Conservation (phyloP, 495 filamentous ascomycete species). For the Penicillium samsonianum region DNA sequence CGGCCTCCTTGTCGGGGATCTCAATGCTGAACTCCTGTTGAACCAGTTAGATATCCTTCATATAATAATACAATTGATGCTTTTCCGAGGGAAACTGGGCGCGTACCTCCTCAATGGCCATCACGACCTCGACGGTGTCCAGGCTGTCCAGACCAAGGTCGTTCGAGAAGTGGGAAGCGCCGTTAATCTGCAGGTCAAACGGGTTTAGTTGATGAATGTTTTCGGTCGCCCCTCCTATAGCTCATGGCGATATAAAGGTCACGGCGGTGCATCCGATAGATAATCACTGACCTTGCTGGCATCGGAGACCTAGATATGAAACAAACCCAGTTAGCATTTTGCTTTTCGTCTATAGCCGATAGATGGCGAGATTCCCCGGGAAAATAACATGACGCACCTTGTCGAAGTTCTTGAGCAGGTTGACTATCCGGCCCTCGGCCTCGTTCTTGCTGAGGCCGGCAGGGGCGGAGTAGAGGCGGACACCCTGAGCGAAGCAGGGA, state of each 20-base stretch:
- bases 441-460: slow-evolving; percentile 76
- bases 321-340: slow-evolving; percentile 12
- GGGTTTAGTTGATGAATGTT: slow-evolving; percentile 19
- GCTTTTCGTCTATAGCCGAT: slow-evolving; percentile 19
- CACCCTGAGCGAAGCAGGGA: slow-evolving; percentile 55
- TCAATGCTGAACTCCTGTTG: slow-evolving; percentile 98
- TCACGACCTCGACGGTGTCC: slow-evolving; percentile 98
- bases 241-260: slow-evolving; percentile 11
- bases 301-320: slow-evolving; percentile 64
- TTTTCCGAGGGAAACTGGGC: slow-evolving; percentile 23
- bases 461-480: slow-evolving; percentile 84
- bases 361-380: slow-evolving; percentile 14
- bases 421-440: slow-evolving; percentile 89
- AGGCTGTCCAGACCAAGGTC: slow-evolving; percentile 95
- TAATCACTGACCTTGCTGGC: slow-evolving; percentile 64
- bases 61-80: slow-evolving; percentile 5
- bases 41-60: slow-evolving; percentile 26
- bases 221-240: slow-evolving; percentile 4
- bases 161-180: slow-evolving; percentile 85
- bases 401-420: slow-evolving; percentile 91
- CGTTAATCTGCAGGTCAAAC: slow-evolving; percentile 62
- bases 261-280: slow-evolving; percentile 13
- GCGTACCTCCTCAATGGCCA: slow-evolving; percentile 98
- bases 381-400: slow-evolving; percentile 66
- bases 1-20: slow-evolving; percentile 99